Percentiles rank a stretch among this genome's conserved stretches.
Evolutionary conservation across 2,329 filamentous ascomycete species (phyloP).

Genomic region (Colletotrichum kahawae): DNA sequence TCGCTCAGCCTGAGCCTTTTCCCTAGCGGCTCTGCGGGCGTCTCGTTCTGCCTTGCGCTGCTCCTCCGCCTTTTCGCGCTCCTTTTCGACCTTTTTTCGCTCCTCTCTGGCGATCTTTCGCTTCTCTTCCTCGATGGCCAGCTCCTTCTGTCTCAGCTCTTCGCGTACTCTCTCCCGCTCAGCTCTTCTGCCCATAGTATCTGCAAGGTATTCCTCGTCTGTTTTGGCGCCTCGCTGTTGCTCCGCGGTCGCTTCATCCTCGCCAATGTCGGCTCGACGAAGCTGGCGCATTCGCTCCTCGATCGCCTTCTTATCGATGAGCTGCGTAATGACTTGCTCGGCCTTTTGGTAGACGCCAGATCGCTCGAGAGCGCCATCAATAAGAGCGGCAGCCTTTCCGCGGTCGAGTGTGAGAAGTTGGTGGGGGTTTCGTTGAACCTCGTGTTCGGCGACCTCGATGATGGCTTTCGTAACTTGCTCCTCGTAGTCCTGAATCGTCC

Average conservation of each 20-base stretch:
- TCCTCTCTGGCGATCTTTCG: conserved; percentile 62
- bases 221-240: conserved; percentile 70
- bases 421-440: conserved; percentile 76
- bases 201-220: conserved; percentile 74
- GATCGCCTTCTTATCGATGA: conserved; percentile 73
- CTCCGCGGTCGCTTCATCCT: conserved; percentile 71
- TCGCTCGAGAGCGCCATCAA: conserved; percentile 79
- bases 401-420: conserved; percentile 76
- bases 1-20: conserved; percentile 46
- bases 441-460: conserved; percentile 71
- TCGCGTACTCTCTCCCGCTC: conserved; percentile 67
- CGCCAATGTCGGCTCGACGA: conserved; percentile 70
- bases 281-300: conserved; percentile 73
- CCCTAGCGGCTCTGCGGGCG: conserved; percentile 49
- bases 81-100: conserved; percentile 54
- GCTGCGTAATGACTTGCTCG: conserved; percentile 63
- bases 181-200: conserved; percentile 64
- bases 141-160: conserved; percentile 63
- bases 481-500: conserved; percentile 66
- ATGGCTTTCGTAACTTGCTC: conserved; percentile 69
- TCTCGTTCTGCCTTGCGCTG: conserved; percentile 57
- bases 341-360: conserved; percentile 77
- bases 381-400: conserved; percentile 74
- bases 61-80: conserved; percentile 53
- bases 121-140: conserved; percentile 67